These are phyloP conservation scores for Phlegmacium glaucopus DNA, from an alignment of 768 basidiomycete species.

Conservation along the genomic window DNA sequence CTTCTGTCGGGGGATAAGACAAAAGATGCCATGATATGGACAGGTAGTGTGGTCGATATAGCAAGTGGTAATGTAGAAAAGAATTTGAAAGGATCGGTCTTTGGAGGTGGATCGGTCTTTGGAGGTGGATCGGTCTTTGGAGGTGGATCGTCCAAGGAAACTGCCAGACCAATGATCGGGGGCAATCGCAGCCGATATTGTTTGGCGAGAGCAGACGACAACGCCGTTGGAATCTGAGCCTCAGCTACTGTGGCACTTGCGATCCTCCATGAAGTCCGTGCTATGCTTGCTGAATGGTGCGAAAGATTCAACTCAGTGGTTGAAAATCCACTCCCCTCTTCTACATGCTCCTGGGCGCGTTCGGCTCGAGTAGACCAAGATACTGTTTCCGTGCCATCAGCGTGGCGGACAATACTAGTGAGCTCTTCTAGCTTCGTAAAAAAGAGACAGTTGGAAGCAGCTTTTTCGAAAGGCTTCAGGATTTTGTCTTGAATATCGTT, in stretches of 20 bases:
- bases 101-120: slow-evolving; percentile 1
- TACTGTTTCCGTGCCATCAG: background rate
- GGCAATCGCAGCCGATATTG: slow-evolving; percentile 27
- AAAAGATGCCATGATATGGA: slow-evolving; percentile 46
- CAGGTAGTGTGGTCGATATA: slow-evolving; percentile 35
- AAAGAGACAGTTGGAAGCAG: slow-evolving; percentile 35
- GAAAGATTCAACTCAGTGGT: slow-evolving; percentile 8
- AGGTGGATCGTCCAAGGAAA: slow-evolving; percentile 9
- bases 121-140: background rate
- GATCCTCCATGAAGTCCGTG: slow-evolving; percentile 10
- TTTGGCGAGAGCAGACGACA: slow-evolving; percentile 1
- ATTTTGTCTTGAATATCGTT: slow-evolving; percentile 21
- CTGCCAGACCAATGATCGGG: slow-evolving; percentile 31
- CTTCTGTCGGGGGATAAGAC: slow-evolving; percentile 44
- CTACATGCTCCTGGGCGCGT: slow-evolving; percentile 8
- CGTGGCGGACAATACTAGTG: slow-evolving; percentile 19
- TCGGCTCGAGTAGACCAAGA: slow-evolving; percentile 24
- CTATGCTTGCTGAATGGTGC: background rate
- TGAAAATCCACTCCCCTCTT: slow-evolving; percentile 5
- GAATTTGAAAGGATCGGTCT: slow-evolving; percentile 19
- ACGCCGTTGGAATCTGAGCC: slow-evolving; percentile 6
- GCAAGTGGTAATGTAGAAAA: slow-evolving; percentile 45
- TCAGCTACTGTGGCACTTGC: slow-evolving; percentile 10
- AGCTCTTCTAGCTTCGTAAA: slow-evolving; percentile 37
- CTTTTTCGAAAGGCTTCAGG: slow-evolving; percentile 25